phyloP scores from a whole-genome alignment of 202 grass and related monocot species.

The Hordeum pubiflorum region DNA sequence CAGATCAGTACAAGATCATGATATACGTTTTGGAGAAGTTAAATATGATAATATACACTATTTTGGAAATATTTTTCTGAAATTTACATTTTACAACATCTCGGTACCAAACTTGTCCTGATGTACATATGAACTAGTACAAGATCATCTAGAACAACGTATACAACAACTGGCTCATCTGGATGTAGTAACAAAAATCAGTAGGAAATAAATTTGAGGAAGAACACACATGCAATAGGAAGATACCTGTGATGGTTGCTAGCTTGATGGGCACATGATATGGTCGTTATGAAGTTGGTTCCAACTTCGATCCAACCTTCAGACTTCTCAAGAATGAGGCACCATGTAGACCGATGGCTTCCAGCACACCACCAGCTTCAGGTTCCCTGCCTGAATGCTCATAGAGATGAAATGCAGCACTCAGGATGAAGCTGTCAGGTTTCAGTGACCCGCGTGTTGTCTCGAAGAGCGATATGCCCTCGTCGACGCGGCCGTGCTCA shows the following conservation, averaged over 20 bases:
- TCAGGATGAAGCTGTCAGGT: slow-evolving; percentile 61
- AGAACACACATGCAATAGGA: not conserved
- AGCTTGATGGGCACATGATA: too few species aligned
- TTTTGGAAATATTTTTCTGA: too few species aligned
- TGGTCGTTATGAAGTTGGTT: not conserved
- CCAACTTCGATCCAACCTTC: slow-evolving; percentile 49
- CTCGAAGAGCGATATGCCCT: slow-evolving; percentile 63
- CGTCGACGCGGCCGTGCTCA: slow-evolving; percentile 37
- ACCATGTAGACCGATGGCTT: slow-evolving; percentile 39
- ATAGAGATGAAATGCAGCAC: slow-evolving; percentile 66
- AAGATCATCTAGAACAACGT: too few species aligned
- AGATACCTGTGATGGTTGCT: too few species aligned
- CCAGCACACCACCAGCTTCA: slow-evolving; percentile 45
- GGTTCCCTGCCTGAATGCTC: slow-evolving; percentile 40
- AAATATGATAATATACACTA: too few species aligned
- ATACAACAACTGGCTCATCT: too few species aligned
- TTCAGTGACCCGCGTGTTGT: not conserved
- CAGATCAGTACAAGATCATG: not conserved
- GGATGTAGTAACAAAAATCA: too few species aligned
- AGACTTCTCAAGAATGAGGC: slow-evolving; percentile 58
- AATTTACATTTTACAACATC: too few species aligned
- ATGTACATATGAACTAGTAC: too few species aligned
- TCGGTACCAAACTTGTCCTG: too few species aligned
- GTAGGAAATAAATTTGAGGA: too few species aligned
- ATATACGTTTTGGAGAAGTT: not conserved